phyloP scores from a whole-genome alignment of 257 asterid genomes.

The Forsythia viridissima region DNA sequence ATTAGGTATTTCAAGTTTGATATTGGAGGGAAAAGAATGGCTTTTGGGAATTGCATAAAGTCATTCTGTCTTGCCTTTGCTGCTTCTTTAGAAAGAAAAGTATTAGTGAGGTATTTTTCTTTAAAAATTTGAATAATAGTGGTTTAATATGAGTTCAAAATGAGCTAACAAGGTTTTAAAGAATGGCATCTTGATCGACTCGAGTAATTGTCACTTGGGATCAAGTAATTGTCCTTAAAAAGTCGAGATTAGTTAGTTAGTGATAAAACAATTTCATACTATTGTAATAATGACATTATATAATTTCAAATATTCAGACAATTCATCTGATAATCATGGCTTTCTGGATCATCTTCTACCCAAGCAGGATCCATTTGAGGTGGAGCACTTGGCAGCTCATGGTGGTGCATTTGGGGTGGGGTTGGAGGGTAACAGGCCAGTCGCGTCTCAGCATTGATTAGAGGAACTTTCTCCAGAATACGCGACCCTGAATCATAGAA shows the following conservation, averaged over 20 bases:
- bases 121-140: not conserved
- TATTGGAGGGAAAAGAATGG: conserved; percentile 41
- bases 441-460: too few species aligned
- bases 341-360: too few species aligned
- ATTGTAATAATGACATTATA: too few species aligned
- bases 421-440: too few species aligned
- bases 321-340: too few species aligned
- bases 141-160: not conserved
- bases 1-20: not conserved
- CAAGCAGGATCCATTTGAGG: not conserved
- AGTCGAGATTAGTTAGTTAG: not conserved
- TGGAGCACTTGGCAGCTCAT: not conserved
- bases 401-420: too few species aligned
- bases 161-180: not conserved
- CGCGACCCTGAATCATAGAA: too few species aligned
- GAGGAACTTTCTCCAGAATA: too few species aligned
- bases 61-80: conserved; percentile 36
- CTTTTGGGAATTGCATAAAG: conserved; percentile 37
- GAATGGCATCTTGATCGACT: not conserved
- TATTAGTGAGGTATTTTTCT: not conserved
- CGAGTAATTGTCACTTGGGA: not conserved
- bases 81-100: conserved; percentile 40
- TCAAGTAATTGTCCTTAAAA: not conserved
- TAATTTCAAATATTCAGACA: too few species aligned
- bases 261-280: too few species aligned